Percentiles rank a stretch among this genome's conserved stretches.
These are phyloP conservation scores for Tanacetum coccineum DNA, from an alignment of 129 eudicot species.

Conservation along the genomic window DNA sequence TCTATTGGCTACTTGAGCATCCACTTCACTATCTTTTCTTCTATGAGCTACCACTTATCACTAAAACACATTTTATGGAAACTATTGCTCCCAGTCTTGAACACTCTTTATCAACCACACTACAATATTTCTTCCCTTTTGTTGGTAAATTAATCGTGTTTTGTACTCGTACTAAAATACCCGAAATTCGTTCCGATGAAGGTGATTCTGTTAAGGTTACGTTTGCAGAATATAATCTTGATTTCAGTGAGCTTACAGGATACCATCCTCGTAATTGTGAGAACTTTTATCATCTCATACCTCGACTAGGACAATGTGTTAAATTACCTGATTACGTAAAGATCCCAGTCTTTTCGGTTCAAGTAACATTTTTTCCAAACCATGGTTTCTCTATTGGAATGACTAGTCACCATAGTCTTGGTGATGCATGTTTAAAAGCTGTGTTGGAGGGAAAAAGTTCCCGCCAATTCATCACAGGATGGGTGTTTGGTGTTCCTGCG, in stretches of 20 bases:
- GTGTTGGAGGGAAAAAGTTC: too few species aligned
- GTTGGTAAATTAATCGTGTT: conserved; percentile 4
- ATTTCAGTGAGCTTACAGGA: not conserved
- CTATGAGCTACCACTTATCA: not conserved
- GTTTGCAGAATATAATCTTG: conserved; percentile 11
- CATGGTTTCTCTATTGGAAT: not conserved
- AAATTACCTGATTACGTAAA: not conserved
- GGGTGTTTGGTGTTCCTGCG: too few species aligned
- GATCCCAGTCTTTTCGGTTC: conserved; percentile 6
- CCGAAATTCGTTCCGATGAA: conserved; percentile 13
- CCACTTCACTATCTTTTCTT: not conserved
- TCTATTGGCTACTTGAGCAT: not conserved
- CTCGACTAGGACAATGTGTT: not conserved
- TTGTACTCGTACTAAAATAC: not conserved
- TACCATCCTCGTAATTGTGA: conserved; percentile 4
- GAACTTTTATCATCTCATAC: conserved; percentile 14
- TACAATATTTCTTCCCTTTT: conserved; percentile 4
- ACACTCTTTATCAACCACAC: conserved; percentile 11
- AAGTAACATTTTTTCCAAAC: conserved; percentile 7
- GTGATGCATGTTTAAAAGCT: too few species aligned
- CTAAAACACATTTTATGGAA: not conserved
- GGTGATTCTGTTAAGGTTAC: conserved; percentile 9
- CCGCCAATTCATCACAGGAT: too few species aligned
- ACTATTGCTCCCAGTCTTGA: conserved; percentile 4
- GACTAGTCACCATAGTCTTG: not conserved